A percentile compares a stretch with the other conserved stretches of the same genome.
These are phyloP conservation scores for Stephanodiscus minutulus DNA, from an alignment of 108 stramenopile genomes.

Conservation along the genomic window DNA sequence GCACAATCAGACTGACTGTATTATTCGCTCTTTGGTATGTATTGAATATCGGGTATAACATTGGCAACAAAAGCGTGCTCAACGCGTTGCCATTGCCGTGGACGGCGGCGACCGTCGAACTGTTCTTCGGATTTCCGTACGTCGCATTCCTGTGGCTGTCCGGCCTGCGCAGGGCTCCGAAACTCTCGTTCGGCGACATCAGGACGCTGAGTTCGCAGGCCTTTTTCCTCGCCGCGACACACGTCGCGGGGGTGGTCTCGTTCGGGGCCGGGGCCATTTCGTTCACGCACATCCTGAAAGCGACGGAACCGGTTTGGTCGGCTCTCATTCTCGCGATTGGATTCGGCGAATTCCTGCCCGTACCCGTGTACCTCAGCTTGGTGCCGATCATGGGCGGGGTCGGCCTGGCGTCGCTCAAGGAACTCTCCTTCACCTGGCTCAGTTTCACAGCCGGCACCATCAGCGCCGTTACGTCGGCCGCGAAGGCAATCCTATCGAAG, in stretches of 20 bases:
- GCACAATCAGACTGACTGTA: conserved; percentile 10
- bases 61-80: conserved; percentile 61
- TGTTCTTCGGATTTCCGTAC: conserved; percentile 48
- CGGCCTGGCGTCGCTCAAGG: conserved; percentile 61
- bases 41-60: conserved; percentile 72
- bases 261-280: conserved; percentile 77
- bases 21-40: conserved; percentile 70
- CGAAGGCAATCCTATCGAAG: conserved; percentile 66
- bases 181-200: conserved; percentile 15
- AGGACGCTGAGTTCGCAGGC: conserved; percentile 51
- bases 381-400: conserved; percentile 73
- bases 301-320: conserved; percentile 71
- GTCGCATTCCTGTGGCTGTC: conserved; percentile 53
- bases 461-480: conserved; percentile 62
- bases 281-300: conserved; percentile 81
- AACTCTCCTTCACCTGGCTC: conserved; percentile 65
- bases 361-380: conserved; percentile 57
- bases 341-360: conserved; percentile 43
- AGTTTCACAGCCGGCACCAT: conserved; percentile 68
- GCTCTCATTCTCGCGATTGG: conserved; percentile 56
- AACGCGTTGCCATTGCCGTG: conserved; percentile 33
- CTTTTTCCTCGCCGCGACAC: conserved; percentile 59
- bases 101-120: conserved; percentile 30
- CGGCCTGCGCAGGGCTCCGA: conserved; percentile 46
- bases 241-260: conserved; percentile 64